A percentile compares a stretch with the other conserved stretches of the same genome.
Conservation (phyloP, 306 rosid genomes). For the Abrus precatorius region DNA sequence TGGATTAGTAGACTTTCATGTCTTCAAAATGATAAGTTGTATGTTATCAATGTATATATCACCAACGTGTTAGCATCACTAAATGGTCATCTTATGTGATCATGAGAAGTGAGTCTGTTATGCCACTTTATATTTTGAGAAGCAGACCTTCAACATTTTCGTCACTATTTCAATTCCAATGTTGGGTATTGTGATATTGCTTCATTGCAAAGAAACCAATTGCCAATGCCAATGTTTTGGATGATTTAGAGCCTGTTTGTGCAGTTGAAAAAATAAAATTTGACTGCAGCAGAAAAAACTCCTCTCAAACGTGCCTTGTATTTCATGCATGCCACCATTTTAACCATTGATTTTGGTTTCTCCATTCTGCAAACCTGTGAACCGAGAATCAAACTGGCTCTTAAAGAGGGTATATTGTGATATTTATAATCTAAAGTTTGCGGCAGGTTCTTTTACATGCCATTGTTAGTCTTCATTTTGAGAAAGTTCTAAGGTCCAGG, state of each 20-base stretch:
- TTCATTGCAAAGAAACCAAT: neutral
- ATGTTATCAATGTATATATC: neutral
- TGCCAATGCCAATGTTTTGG: neutral
- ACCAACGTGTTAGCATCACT: neutral
- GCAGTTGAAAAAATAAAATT: no score
- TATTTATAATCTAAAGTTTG: neutral
- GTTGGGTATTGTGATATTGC: neutral
- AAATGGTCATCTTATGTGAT: neutral
- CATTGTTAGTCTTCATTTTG: neutral
- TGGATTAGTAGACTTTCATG: neutral
- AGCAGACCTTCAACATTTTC: conserved; percentile 21
- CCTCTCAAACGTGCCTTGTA: no score
- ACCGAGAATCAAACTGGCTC: no score
- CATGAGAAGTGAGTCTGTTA: neutral
- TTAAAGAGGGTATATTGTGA: neutral
- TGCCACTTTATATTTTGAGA: neutral
- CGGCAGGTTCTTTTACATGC: neutral
- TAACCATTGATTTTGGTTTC: no score
- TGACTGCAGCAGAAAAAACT: no score
- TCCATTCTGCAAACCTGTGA: no score
- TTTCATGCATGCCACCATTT: no score
- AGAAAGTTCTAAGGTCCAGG: neutral
- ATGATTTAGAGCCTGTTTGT: neutral
- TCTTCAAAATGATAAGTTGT: neutral
- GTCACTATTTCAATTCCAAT: neutral